phyloP scores from a whole-genome alignment of 129 eudicot species.

The Lonicera japonica region DNA sequence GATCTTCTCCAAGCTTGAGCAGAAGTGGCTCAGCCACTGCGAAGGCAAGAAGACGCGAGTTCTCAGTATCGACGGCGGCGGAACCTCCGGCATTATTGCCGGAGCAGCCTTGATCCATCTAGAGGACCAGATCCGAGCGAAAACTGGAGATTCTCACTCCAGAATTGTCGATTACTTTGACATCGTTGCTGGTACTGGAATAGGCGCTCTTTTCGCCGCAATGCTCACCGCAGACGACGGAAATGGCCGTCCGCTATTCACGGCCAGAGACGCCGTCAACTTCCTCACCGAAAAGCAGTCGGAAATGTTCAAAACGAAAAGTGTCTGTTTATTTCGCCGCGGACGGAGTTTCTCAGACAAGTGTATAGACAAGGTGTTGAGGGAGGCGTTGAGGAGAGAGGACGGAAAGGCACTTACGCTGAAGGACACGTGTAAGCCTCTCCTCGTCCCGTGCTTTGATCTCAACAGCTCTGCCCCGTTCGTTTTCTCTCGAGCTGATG shows the following conservation, averaged over 20 bases:
- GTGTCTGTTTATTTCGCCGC: slow-evolving; percentile 40
- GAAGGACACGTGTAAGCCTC: slow-evolving; percentile 83
- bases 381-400: slow-evolving; percentile 39
- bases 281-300: slow-evolving; percentile 26
- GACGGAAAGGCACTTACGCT: slow-evolving; percentile 62
- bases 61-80: slow-evolving; percentile 83
- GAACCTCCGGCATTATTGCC: slow-evolving; percentile 54
- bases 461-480: slow-evolving; percentile 81
- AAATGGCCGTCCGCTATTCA: slow-evolving; percentile 57
- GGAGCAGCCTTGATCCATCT: slow-evolving; percentile 55
- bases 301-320: slow-evolving; percentile 33
- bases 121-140: slow-evolving; percentile 73
- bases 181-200: slow-evolving; percentile 72
- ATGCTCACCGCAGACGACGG: slow-evolving; percentile 75
- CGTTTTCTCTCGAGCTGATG: slow-evolving; percentile 95
- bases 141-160: slow-evolving; percentile 60
- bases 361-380: slow-evolving; percentile 54
- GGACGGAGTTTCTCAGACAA: slow-evolving; percentile 35
- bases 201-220: slow-evolving; percentile 69
- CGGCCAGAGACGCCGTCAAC: slow-evolving; percentile 57
- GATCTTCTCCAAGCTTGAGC: slow-evolving; percentile 91
- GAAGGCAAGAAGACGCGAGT: slow-evolving; percentile 66
- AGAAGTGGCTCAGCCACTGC: slow-evolving; percentile 75
- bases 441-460: slow-evolving; percentile 84
- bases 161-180: slow-evolving; percentile 73